A percentile compares a stretch with the other conserved stretches of the same genome.
Conservation (phyloP, 805 yeast species). For the Metschnikowia peoriensis region DNA sequence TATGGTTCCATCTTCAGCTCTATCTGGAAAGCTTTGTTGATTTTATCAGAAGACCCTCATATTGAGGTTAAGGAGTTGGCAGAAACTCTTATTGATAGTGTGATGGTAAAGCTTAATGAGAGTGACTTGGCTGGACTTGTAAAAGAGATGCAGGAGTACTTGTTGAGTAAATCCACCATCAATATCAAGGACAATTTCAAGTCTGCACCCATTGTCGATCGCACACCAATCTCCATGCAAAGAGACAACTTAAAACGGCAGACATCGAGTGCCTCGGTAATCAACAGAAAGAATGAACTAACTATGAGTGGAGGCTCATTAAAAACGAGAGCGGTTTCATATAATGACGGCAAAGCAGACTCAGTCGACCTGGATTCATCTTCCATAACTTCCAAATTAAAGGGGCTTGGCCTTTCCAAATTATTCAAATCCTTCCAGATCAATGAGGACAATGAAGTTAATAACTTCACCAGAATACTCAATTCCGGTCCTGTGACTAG, state of each 20-base stretch:
- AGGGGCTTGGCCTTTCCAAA: conserved; percentile 33
- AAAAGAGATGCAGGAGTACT: conserved; percentile 60
- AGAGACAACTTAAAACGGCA: conserved; percentile 17
- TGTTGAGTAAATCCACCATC: conserved; percentile 49
- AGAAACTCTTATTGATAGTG: conserved; percentile 69
- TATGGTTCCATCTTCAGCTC: conserved; percentile 85
- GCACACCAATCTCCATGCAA: conserved; percentile 22
- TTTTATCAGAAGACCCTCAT: conserved; percentile 85
- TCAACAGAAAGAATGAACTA: conserved; percentile 25
- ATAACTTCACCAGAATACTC: conserved; percentile 36
- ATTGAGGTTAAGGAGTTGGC: conserved; percentile 73
- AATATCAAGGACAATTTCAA: conserved; percentile 40
- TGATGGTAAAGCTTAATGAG: conserved; percentile 60
- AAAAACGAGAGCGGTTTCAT: conserved; percentile 30
- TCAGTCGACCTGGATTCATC: conserved; percentile 28
- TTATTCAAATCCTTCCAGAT: conserved; percentile 38
- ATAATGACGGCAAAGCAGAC: conserved; percentile 24
- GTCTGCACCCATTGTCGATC: conserved; percentile 39
- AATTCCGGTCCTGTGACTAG: conserved; percentile 36
- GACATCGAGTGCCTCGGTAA: conserved; percentile 23
- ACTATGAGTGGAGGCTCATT: conserved; percentile 29
- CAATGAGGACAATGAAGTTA: conserved; percentile 40
- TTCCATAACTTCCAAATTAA: conserved; percentile 34
- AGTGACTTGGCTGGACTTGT: conserved; percentile 66
- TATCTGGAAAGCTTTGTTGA: conserved; percentile 80